Percentiles rank a stretch among this genome's conserved stretches.
These are phyloP conservation scores for Calvatia gigantea DNA, from an alignment of 768 basidiomycete genomes.

Conservation along the genomic window DNA sequence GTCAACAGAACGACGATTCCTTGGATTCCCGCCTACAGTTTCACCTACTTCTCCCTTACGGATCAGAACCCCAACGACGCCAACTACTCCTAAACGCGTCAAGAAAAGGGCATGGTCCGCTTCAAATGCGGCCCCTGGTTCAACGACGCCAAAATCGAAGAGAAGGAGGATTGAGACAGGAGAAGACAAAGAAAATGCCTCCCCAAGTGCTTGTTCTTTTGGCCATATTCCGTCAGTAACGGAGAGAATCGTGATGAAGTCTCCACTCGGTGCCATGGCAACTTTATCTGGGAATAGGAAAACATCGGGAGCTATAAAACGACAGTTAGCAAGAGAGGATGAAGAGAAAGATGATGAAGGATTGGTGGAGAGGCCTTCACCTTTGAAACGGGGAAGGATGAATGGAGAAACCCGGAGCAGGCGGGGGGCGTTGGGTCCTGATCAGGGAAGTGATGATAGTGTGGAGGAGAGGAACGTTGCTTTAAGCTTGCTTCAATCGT, in stretches of 20 bases:
- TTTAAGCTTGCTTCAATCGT: constrained; percentile 4
- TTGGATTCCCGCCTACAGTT: neutral
- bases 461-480: constrained; percentile 28
- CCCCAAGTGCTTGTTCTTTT: constrained; percentile 26
- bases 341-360: constrained; percentile 28
- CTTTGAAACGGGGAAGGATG: constrained; percentile 19
- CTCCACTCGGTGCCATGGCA: constrained; percentile 23
- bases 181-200: constrained; percentile 63
- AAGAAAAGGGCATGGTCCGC: constrained; percentile 13
- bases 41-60: constrained; percentile 8
- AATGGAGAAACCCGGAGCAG: constrained; percentile 2
- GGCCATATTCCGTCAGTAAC: constrained; percentile 31
- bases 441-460: constrained; percentile 23
- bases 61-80: neutral
- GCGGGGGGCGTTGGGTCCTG: neutral
- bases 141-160: constrained; percentile 15
- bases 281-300: neutral
- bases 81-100: constrained; percentile 14
- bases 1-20: neutral
- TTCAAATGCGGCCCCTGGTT: constrained; percentile 30
- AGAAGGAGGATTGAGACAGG: constrained; percentile 28
- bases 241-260: constrained; percentile 43
- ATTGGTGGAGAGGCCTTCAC: constrained; percentile 16
- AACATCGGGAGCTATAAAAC: constrained; percentile 27
- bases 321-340: constrained; percentile 29